Conservation (phyloP, 1,284 basidiomycete genomes). For the Phlebopus sp. region DNA sequence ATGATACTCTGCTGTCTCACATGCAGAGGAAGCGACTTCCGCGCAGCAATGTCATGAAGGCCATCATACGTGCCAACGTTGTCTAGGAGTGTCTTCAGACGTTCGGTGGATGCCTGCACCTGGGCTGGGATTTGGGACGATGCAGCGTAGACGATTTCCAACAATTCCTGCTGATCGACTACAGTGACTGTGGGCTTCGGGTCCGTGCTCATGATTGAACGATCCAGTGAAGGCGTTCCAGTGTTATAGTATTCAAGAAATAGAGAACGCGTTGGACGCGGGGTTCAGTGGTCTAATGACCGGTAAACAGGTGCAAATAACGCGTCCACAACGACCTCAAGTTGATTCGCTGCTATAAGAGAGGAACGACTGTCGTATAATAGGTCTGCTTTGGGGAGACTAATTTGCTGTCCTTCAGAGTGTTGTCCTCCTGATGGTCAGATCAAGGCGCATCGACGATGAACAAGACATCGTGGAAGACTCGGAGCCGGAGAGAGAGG, state of each 20-base stretch:
- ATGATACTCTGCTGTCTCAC: constrained; percentile 76
- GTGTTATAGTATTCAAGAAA: background rate
- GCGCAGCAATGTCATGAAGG: constrained; percentile 69
- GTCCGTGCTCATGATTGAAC: constrained; percentile 21
- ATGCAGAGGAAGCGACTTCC: constrained; percentile 52
- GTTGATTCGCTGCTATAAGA: too few relatives aligned
- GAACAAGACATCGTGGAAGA: constrained; percentile 52
- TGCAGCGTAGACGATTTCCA: constrained; percentile 60
- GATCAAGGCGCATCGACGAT: background rate
- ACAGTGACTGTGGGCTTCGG: constrained; percentile 31
- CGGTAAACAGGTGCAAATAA: constrained; percentile 30
- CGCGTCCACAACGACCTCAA: constrained; percentile 19
- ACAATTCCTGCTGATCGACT: constrained; percentile 56
- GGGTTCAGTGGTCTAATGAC: constrained; percentile 9
- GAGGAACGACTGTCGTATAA: too few relatives aligned
- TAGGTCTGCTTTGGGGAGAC: too few relatives aligned
- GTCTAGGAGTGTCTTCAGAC: constrained; percentile 64
- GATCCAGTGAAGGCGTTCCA: background rate
- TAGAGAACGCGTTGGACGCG: constrained; percentile 3
- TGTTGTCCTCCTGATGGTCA: background rate
- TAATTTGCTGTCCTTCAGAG: too few relatives aligned
- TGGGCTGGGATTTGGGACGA: constrained; percentile 65
- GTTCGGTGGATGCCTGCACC: constrained; percentile 55
- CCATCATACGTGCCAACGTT: constrained; percentile 63
- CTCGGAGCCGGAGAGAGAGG: constrained; percentile 65